Evolutionary conservation across 805 yeast genomes (phyloP), one percentile per base, ranked within the genome.

Genomic region (Wickerhamomyces bisporus): DNA sequence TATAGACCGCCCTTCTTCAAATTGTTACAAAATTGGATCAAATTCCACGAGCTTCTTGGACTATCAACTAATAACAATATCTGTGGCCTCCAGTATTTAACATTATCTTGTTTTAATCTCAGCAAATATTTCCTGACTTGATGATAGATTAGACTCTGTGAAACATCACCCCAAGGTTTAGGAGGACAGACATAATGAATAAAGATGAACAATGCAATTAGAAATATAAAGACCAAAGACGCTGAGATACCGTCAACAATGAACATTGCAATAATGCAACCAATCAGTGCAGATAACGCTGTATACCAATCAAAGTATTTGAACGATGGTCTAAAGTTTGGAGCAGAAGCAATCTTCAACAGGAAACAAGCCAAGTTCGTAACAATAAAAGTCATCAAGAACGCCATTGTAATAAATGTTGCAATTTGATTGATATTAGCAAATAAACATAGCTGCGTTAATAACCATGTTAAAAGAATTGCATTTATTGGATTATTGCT

Each of bases 81-180:
- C 59, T 93, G 99, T 0, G 99, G 99, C 50, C 99, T 71, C 98
- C 99, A 93, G 58, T 89, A 93, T 62, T 93, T 93, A 36, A 93
- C 96, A 57, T 91, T 94, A 53, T 93, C 96, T 51, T 87, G 87
- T 42, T 87, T 75, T 30, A 91, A 68, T 38, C 95, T 69, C 42
- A 93, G 64, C 31, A 87, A 65, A 55, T 93, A 93, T 57, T 93
- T 93, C 48, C 99, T 69, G 10, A 93, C 98, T 61, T 93, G 99
- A 57, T 93, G 98, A 59, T 93, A 93, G 35, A 93, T 91, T 43
- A 93, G 70, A 30, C 89, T 78, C 61, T 93, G 98, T 3, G 98
- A 89, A 18, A 93, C 97, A 61, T 93, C 99, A 26, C 99, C 99
- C 89, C 96, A 93, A 25, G 89, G 84, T 56, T 87, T 88, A 6